These are phyloP conservation scores for Cercospora beticola DNA, from an alignment of 2,329 filamentous ascomycete genomes.

Conservation along the genomic window DNA sequence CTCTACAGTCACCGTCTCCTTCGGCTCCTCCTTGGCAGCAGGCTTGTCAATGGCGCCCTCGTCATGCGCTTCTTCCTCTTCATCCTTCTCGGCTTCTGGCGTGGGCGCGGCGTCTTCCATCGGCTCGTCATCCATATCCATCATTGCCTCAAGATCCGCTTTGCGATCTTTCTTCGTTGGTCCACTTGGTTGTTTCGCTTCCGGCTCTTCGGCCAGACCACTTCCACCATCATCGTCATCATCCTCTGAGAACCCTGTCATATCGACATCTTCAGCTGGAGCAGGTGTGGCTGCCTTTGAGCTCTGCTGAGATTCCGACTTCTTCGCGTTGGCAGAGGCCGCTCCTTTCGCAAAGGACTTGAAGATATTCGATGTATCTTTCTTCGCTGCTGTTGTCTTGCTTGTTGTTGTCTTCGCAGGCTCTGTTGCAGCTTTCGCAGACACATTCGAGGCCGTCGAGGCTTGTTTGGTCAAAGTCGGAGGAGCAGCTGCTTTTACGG, in stretches of 20 bases:
- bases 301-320: constrained; percentile 43
- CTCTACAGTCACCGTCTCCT: constrained; percentile 52
- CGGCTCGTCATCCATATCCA: constrained; percentile 60
- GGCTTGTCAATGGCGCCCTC: constrained; percentile 59
- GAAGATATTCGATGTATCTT: constrained; percentile 64
- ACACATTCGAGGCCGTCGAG: constrained; percentile 23
- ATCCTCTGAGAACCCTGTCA: constrained; percentile 48
- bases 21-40: constrained; percentile 40
- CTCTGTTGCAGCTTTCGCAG: constrained; percentile 27
- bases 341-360: constrained; percentile 69
- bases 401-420: constrained; percentile 43
- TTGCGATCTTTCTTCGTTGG: constrained; percentile 61
- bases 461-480: constrained; percentile 21
- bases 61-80: constrained; percentile 40
- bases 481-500: constrained; percentile 19
- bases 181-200: constrained; percentile 27
- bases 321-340: constrained; percentile 44
- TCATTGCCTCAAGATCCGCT: constrained; percentile 69
- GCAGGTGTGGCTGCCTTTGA: constrained; percentile 41
- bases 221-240: constrained; percentile 49
- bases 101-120: constrained; percentile 29
- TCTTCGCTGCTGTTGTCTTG: constrained; percentile 52
- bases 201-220: constrained; percentile 22
- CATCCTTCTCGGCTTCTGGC: constrained; percentile 21
- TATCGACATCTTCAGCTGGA: constrained; percentile 34